phyloP scores from a whole-genome alignment of 768 basidiomycete genomes.

The Lentinus tigrinus region DNA sequence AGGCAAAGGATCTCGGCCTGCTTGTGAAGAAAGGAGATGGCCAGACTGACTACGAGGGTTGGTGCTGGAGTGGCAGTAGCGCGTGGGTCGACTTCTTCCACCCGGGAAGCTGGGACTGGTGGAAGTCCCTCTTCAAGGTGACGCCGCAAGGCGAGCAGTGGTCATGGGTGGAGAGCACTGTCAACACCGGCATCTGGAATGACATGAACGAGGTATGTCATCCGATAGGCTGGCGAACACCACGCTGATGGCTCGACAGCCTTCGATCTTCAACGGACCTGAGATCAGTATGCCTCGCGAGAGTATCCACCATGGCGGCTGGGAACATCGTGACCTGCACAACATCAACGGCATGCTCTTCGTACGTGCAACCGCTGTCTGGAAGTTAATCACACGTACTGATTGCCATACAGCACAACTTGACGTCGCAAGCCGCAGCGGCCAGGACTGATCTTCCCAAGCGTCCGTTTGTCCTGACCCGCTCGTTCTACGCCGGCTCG shows the following conservation, averaged over 20 bases:
- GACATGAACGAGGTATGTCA: constrained; percentile 94
- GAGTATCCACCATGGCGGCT: constrained; percentile 84
- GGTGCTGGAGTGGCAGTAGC: constrained; percentile 97
- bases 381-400: not conserved
- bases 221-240: not conserved
- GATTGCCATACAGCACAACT: constrained; percentile 59
- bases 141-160: constrained; percentile 54
- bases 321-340: constrained; percentile 98
- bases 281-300: constrained; percentile 86
- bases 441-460: constrained; percentile 71
- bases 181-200: constrained; percentile 92
- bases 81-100: constrained; percentile 99
- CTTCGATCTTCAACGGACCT: constrained; percentile 97
- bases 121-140: constrained; percentile 80
- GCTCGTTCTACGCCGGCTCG: constrained; percentile 93
- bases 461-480: constrained; percentile 93
- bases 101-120: constrained; percentile 86
- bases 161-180: constrained; percentile 79
- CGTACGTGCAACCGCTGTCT: constrained; percentile 41
- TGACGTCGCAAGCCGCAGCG: constrained; percentile 77
- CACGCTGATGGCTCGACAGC: constrained; percentile 43
- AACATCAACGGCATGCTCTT: constrained; percentile 97
- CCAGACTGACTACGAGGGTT: constrained; percentile 88
- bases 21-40: constrained; percentile 82
- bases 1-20: constrained; percentile 78